Evolutionary conservation across 1,284 basidiomycete species (phyloP), one percentile per base, ranked within the genome.

Genomic region (Cutaneotrichosporon arboriforme): DNA sequence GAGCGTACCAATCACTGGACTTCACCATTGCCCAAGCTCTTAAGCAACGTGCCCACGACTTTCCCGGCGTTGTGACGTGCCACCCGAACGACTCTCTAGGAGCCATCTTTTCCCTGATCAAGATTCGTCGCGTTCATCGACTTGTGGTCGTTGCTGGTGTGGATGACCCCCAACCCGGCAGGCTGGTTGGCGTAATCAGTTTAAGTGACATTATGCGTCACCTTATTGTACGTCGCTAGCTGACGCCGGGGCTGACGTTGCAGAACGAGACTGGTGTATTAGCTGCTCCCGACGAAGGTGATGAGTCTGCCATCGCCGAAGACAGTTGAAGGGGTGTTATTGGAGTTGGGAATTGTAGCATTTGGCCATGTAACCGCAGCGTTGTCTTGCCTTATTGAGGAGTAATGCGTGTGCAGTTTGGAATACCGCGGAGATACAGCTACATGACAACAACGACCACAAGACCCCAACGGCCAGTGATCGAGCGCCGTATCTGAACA

Each of bases 41-140:
- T 49, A 87, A 86, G 60, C 87, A 94, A 66, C 85, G 96, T 7
- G 87, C 86, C 8, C 82, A 87, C 8, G 96, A 98, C 73, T 98
- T 97, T 71, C 86, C 89, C 8, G 96, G 96, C 14, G 92, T 98
- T 2, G 90, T 97, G 56, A 90, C 94, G 18, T 98, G 96, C 70
- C 90, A 89, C 1, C 90, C 90, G 1, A 83, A 86, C 8, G 94
- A 98, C 70, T 92, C 92, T 0, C 78, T 98, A n/a, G 89, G 88
- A 1, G 92, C 90, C 1, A 81, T 98, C 20, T 83, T 99, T 58
- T 86, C 90, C 56, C 83, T 97, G 20, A 88, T 98, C 70, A 90
- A 91, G 75, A 90, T 91, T 68, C 83, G 92, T 33, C 80, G 96
- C 21, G 90, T 97, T 7, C 96, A 99, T 72, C 84, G 96, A 44